Conservation (phyloP, 2,329 filamentous ascomycete species). For the Lecanosticta acicola region DNA sequence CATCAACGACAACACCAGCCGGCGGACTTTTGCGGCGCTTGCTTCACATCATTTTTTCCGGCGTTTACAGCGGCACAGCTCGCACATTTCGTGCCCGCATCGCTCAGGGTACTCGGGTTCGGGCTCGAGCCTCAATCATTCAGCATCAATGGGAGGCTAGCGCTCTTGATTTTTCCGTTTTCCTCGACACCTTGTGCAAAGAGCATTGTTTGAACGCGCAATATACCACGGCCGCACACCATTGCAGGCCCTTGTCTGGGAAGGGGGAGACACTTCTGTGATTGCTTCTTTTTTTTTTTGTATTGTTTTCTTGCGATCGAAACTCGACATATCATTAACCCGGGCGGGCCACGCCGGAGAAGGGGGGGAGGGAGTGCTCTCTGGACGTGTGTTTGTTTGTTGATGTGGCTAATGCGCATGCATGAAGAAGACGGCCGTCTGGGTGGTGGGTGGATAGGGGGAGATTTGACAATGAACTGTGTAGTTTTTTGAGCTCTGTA, state of each 20-base stretch:
- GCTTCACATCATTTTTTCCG: constrained; percentile 2
- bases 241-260: constrained; percentile 3
- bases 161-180: neutral
- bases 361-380: too few relatives aligned
- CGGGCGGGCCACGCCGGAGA: too few relatives aligned
- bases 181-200: constrained; percentile 1
- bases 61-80: constrained; percentile 1
- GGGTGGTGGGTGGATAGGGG: too few relatives aligned
- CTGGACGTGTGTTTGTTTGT: too few relatives aligned
- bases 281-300: neutral
- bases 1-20: constrained; percentile 1
- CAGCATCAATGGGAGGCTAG: constrained; percentile 3
- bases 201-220: constrained; percentile 1
- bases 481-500: too few relatives aligned
- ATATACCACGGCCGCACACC: constrained; percentile 3
- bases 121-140: neutral
- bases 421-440: too few relatives aligned
- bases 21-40: constrained; percentile 3
- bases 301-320: too few relatives aligned
- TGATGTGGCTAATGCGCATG: too few relatives aligned
- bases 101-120: neutral
- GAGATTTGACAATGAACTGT: too few relatives aligned
- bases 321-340: too few relatives aligned
- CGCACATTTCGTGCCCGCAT: neutral
- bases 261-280: neutral